Evolutionary conservation across 169 alveolate genomes (phyloP).

Genomic region (Blepharisma undulans): DNA sequence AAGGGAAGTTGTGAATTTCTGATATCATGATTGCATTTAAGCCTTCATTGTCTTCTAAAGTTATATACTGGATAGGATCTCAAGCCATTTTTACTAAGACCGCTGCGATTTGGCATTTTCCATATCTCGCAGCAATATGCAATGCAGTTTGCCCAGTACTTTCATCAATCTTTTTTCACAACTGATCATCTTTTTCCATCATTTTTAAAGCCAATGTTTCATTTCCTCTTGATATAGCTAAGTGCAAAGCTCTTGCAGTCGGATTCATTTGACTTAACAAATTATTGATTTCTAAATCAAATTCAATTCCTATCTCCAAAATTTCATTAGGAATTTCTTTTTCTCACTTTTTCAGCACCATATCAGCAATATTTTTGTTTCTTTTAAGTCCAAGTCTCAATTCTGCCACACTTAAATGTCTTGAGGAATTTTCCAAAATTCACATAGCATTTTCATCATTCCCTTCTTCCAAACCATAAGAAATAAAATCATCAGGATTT

Average conservation of each 20-base stretch:
- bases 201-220: neutral
- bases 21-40: neutral
- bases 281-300: neutral
- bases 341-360: neutral
- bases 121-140: neutral
- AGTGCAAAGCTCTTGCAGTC: neutral
- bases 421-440: neutral
- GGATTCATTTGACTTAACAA: neutral
- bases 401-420: neutral
- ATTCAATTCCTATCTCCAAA: neutral
- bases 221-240: neutral
- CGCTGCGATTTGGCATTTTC: neutral
- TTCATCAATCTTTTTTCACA: neutral
- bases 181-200: neutral
- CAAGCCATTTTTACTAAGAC: neutral
- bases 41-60: neutral
- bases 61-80: constrained; percentile 5
- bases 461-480: neutral
- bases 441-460: neutral
- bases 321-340: neutral
- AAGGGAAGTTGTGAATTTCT: neutral
- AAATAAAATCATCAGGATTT: neutral
- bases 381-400: neutral
- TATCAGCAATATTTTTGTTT: neutral
- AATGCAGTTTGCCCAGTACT: constrained; percentile 11